These are phyloP conservation scores for Dacryopinax primogenitus DNA, from an alignment of 768 basidiomycete genomes.

Conservation along the genomic window DNA sequence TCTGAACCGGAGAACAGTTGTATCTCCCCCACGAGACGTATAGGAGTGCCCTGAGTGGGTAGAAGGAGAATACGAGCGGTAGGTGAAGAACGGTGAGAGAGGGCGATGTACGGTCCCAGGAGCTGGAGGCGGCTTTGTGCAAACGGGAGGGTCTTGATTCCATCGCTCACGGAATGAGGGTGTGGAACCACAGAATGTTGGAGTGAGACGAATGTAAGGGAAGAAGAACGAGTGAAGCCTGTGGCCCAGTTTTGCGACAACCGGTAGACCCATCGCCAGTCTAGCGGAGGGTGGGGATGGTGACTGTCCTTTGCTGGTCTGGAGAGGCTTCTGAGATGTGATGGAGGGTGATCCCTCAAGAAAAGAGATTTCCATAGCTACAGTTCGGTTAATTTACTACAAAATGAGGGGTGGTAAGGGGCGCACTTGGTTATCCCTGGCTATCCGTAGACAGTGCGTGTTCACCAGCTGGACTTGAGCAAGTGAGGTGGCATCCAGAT, in stretches of 20 bases:
- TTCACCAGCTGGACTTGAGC: slow-evolving; percentile 12
- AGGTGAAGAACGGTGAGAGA: neutral
- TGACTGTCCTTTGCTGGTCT: neutral
- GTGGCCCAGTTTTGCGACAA: neutral
- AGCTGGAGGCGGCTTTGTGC: neutral
- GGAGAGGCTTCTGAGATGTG: neutral
- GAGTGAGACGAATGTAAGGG: neutral
- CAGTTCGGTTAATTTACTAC: neutral
- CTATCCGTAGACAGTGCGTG: slow-evolving; percentile 13
- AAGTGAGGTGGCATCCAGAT: slow-evolving; percentile 13
- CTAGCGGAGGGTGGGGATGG: neutral
- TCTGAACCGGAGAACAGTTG: neutral
- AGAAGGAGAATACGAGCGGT: neutral
- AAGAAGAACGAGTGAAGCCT: neutral
- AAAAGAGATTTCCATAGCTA: neutral
- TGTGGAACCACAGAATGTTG: neutral
- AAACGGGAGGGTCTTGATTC: neutral
- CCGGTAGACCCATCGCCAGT: slow-evolving; percentile 2
- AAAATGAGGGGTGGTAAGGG: neutral
- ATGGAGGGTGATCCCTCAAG: neutral
- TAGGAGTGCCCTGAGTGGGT: neutral
- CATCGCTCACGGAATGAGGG: neutral
- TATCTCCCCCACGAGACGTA: neutral
- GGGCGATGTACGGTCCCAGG: neutral
- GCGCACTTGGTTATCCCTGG: slow-evolving; percentile 16